These are phyloP conservation scores for Pythium rhizo-oryzae DNA, from an alignment of 352 stramenopile genomes.

Conservation along the genomic window DNA sequence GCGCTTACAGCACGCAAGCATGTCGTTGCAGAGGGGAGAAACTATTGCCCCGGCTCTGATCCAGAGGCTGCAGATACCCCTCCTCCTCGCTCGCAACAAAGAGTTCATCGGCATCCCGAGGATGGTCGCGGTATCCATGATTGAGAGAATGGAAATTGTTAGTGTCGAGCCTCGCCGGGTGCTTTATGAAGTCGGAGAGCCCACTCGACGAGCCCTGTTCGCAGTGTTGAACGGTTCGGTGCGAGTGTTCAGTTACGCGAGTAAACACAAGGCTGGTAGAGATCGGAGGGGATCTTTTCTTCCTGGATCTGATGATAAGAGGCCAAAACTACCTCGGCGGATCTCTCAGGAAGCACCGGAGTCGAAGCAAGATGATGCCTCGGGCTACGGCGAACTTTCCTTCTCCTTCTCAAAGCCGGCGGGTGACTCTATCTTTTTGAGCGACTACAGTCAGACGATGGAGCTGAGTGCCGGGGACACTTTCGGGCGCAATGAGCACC, in stretches of 20 bases:
- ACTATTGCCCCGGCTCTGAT: slow-evolving; percentile 1
- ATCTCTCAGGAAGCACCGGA: slow-evolving; percentile 19
- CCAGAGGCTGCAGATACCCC: slow-evolving; percentile 13
- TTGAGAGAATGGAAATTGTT: slow-evolving; percentile 29
- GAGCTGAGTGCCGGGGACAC: slow-evolving; percentile 31
- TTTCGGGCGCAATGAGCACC: slow-evolving; percentile 25
- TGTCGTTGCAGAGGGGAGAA: slow-evolving; percentile 1
- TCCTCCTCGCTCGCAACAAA: slow-evolving; percentile 2
- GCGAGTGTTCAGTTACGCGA: slow-evolving; percentile 25
- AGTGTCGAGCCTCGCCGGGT: slow-evolving; percentile 11
- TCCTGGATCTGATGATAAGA: slow-evolving; percentile 21
- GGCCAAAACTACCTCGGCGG: slow-evolving; percentile 24
- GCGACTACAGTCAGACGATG: slow-evolving; percentile 34
- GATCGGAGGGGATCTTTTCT: slow-evolving; percentile 17
- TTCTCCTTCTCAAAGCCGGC: slow-evolving; percentile 34
- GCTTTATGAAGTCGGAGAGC: slow-evolving; percentile 27
- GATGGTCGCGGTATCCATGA: slow-evolving; percentile 1
- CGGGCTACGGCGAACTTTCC: not conserved
- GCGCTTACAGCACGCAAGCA: slow-evolving; percentile 28
- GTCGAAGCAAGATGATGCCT: not conserved
- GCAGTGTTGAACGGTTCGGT: slow-evolving; percentile 27
- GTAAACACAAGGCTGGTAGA: slow-evolving; percentile 9
- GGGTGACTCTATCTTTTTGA: slow-evolving; percentile 36
- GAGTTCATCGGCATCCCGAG: slow-evolving; percentile 22
- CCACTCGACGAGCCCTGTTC: slow-evolving; percentile 6